These are phyloP conservation scores for Aphanomyces euteiches DNA, from an alignment of 352 stramenopile genomes.

Conservation along the genomic window DNA sequence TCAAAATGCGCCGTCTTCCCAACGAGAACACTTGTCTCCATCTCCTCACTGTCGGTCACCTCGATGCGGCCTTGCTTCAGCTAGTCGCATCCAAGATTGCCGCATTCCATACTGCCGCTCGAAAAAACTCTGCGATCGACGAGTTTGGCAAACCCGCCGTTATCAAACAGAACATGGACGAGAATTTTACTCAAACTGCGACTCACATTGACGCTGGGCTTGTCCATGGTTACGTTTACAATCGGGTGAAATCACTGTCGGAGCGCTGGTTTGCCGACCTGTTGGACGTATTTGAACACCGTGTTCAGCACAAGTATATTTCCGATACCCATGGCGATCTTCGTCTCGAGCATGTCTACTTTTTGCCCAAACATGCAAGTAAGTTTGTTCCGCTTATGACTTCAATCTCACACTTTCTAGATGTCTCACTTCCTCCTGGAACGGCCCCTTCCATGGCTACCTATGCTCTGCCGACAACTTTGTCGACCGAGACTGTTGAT, in stretches of 20 bases:
- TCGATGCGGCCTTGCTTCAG: conserved; percentile 42
- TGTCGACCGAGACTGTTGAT: conserved; percentile 15
- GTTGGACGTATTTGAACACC: conserved; percentile 38
- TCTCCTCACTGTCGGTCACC: conserved; percentile 35
- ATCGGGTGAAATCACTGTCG: conserved; percentile 50
- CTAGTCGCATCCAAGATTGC: conserved; percentile 49
- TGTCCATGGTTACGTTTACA: conserved; percentile 41
- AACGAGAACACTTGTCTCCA: conserved; percentile 52
- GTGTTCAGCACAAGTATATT: conserved; percentile 55
- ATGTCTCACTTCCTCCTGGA: background rate
- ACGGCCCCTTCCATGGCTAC: background rate
- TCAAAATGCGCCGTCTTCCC: conserved; percentile 63
- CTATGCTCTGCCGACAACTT: background rate
- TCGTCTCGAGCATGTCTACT: conserved; percentile 63
- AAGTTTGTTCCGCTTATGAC: background rate
- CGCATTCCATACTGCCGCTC: conserved; percentile 52
- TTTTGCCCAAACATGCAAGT: conserved; percentile 32
- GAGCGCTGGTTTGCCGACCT: conserved; percentile 49
- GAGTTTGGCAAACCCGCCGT: conserved; percentile 50
- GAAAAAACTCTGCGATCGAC: conserved; percentile 53
- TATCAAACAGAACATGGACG: conserved; percentile 59
- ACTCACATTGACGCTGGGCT: conserved; percentile 50
- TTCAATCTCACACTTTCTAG: background rate
- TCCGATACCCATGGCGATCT: conserved; percentile 68
- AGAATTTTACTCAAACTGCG: conserved; percentile 66